Evolutionary conservation across 2,329 filamentous ascomycete genomes (phyloP).

Genomic region (Emergomyces pasteurianus): DNA sequence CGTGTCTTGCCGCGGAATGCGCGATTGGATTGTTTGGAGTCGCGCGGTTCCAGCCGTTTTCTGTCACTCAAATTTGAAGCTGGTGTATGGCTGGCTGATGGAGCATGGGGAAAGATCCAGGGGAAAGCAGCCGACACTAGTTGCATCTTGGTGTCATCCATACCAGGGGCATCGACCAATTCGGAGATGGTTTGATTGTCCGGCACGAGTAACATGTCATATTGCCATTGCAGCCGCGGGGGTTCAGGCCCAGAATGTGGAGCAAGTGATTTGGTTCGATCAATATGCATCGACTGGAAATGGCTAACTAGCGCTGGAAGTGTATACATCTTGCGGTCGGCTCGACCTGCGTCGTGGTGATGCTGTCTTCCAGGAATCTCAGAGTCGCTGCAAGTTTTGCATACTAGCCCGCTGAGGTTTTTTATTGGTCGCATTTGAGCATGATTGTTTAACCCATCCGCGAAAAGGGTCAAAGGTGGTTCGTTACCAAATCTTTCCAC

Average conservation of each 20-base stretch:
- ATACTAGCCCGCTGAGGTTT: constrained; percentile 43
- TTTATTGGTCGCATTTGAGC: constrained; percentile 47
- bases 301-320: constrained; percentile 24
- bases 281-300: constrained; percentile 28
- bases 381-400: constrained; percentile 38
- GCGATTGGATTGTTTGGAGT: constrained; percentile 1
- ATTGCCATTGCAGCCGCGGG: constrained; percentile 42
- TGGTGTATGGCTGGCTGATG: not conserved
- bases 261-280: constrained; percentile 13
- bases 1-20: not conserved
- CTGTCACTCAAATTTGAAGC: not conserved
- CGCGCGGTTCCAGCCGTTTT: not conserved
- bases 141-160: constrained; percentile 44
- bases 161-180: constrained; percentile 41
- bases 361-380: constrained; percentile 7
- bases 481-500: constrained; percentile 45
- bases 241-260: constrained; percentile 14
- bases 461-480: constrained; percentile 47
- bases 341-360: constrained; percentile 6
- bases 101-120: constrained; percentile 21
- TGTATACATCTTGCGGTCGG: constrained; percentile 17
- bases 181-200: constrained; percentile 23
- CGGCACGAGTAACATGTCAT: constrained; percentile 50
- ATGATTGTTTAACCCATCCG: constrained; percentile 45
- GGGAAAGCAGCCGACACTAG: constrained; percentile 43